Evolutionary conservation across 257 asterid genomes (phyloP).

Genomic region (Rauvolfia tetraphylla): DNA sequence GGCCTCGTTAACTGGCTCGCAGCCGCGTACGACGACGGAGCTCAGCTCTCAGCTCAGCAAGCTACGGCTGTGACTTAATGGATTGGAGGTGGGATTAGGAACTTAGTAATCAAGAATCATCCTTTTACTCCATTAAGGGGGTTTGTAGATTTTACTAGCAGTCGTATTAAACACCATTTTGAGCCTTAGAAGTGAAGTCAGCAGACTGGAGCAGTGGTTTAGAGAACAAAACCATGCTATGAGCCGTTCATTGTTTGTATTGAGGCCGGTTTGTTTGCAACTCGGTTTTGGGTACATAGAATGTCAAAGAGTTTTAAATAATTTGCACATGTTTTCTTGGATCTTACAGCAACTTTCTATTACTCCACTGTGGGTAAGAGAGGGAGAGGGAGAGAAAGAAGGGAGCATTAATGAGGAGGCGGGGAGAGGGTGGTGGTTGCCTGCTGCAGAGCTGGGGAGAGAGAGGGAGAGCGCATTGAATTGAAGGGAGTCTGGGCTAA

Average conservation of each 20-base stretch:
- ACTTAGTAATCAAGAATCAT: not conserved
- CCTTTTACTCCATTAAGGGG: not conserved
- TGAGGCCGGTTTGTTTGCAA: not conserved
- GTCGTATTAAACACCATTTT: not conserved
- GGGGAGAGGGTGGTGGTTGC: constrained; percentile 1
- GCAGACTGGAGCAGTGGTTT: not conserved
- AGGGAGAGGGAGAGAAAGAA: not conserved
- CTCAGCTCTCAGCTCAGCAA: constrained; percentile 28
- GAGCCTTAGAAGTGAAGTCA: not conserved
- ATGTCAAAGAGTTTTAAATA: not conserved
- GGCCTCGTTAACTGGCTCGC: not conserved
- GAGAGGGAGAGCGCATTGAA: not conserved
- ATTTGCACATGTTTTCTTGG: not conserved
- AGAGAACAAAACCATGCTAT: not conserved
- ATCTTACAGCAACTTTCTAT: no score
- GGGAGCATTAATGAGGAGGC: not conserved
- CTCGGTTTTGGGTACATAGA: not conserved
- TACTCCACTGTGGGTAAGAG: no score
- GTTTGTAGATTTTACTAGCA: no score
- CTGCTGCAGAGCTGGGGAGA: not conserved
- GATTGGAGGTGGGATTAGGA: not conserved
- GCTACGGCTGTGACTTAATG: constrained; percentile 26
- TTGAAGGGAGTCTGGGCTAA: not conserved
- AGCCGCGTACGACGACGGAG: constrained; percentile 11
- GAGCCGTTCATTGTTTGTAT: not conserved